A percentile compares a stretch with the other conserved stretches of the same genome.
Conservation (phyloP, 805 yeast genomes). For the Lachancea cidri region DNA sequence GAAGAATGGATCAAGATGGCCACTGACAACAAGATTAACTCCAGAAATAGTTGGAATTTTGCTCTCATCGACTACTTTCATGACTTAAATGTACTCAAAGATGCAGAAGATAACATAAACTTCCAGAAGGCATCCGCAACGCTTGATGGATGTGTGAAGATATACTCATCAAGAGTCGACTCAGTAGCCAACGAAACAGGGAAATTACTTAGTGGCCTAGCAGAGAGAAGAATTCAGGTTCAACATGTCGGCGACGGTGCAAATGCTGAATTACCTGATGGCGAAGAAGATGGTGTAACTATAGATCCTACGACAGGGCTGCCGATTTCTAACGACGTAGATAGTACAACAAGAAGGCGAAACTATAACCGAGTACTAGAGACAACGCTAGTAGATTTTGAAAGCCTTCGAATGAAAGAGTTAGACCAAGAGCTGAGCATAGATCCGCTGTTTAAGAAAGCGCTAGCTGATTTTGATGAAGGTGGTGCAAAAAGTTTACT, state of each 20-base stretch:
- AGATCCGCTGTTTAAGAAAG: constrained; percentile 72
- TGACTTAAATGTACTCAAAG: constrained; percentile 68
- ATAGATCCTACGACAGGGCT: constrained; percentile 34
- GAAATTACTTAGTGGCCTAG: constrained; percentile 68
- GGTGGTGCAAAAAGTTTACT: constrained; percentile 74
- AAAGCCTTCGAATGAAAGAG: constrained; percentile 45
- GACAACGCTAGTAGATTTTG: constrained; percentile 50
- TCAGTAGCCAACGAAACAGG: constrained; percentile 91
- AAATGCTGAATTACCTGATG: constrained; percentile 17
- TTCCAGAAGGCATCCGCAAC: constrained; percentile 91
- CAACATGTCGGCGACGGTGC: constrained; percentile 16
- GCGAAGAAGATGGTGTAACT: constrained; percentile 20
- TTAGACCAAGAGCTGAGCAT: constrained; percentile 60
- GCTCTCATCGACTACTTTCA: constrained; percentile 90
- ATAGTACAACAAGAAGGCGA: constrained; percentile 24
- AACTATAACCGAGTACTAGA: constrained; percentile 28
- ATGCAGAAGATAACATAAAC: constrained; percentile 70
- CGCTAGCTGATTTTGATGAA: constrained; percentile 74
- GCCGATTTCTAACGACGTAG: constrained; percentile 26
- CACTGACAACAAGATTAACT: constrained; percentile 77
- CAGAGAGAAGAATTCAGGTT: constrained; percentile 35
- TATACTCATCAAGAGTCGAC: constrained; percentile 86
- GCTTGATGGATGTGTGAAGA: constrained; percentile 90
- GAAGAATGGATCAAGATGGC: constrained; percentile 82
- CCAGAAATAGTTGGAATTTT: constrained; percentile 83